These are phyloP conservation scores for Ophiostoma novo-ulmi DNA, from an alignment of 2,329 filamentous ascomycete species.

Conservation along the genomic window DNA sequence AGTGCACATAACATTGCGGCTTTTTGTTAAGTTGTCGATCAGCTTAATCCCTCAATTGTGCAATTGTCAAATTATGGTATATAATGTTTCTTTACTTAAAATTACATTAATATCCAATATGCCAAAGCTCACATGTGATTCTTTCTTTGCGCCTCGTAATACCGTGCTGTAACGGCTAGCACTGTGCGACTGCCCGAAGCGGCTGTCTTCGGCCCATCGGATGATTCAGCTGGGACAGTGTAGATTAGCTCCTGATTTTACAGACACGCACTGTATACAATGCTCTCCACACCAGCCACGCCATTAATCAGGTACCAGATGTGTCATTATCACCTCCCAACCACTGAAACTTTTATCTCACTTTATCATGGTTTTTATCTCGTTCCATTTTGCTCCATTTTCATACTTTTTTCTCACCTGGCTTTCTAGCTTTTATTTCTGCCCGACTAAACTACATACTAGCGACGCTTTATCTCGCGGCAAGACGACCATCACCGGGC, in stretches of 20 bases:
- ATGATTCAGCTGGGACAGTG: background rate
- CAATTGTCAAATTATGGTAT: background rate
- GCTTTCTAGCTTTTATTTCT: background rate
- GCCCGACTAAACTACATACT: background rate
- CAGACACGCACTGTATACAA: background rate
- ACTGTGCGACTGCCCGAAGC: background rate
- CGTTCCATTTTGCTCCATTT: background rate
- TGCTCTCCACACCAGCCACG: background rate
- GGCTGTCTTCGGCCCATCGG: slow-evolving; percentile 4
- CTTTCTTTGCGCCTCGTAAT: background rate
- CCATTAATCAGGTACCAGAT: slow-evolving; percentile 5
- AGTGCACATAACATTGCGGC: background rate
- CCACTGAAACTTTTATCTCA: background rate
- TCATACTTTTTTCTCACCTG: background rate
- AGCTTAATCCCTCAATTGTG: background rate
- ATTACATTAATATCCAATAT: background rate
- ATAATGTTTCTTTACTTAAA: background rate
- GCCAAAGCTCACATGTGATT: slow-evolving; percentile 6
- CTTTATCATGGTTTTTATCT: background rate
- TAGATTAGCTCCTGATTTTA: too few relatives aligned
- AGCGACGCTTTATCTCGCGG: background rate
- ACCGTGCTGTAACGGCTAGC: background rate
- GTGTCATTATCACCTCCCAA: slow-evolving; percentile 7
- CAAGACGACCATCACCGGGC: slow-evolving; percentile 1
- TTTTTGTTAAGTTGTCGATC: background rate